phyloP scores from a whole-genome alignment of 192 early-diverging fungal species.

The Thoreauomyces humboldtii region DNA sequence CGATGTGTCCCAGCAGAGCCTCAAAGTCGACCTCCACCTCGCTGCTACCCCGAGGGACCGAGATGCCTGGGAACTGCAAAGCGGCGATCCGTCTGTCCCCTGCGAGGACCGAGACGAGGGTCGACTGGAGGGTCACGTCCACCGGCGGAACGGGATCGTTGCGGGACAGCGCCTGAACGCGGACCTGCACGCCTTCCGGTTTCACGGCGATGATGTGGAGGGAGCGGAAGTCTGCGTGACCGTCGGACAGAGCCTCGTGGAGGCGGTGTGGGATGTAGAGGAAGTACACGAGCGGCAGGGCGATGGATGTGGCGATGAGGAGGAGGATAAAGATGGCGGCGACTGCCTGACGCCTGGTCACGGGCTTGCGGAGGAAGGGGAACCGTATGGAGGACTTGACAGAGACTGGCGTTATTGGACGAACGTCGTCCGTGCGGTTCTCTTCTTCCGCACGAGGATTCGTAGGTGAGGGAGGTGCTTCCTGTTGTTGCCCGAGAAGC shows the following conservation, averaged over 20 bases:
- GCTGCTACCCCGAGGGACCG: conserved; percentile 2
- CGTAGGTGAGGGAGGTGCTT: no score
- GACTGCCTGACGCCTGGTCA: no score
- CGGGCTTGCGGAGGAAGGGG: background rate
- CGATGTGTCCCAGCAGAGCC: conserved; percentile 7
- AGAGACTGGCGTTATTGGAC: no score
- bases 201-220: conserved; percentile 4
- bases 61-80: conserved; percentile 27
- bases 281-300: conserved; percentile 7
- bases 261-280: conserved; percentile 21
- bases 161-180: conserved; percentile 1
- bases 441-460: no score
- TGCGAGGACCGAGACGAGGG: conserved; percentile 9
- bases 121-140: conserved; percentile 22
- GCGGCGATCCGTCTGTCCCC: background rate
- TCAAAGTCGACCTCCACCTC: conserved; percentile 15
- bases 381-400: background rate
- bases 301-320: background rate
- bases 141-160: conserved; percentile 25
- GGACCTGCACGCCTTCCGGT: background rate
- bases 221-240: background rate
- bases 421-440: no score
- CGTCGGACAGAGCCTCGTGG: conserved; percentile 10
- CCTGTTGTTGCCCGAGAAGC: background rate
- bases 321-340: background rate